phyloP scores from a whole-genome alignment of 2,329 filamentous ascomycete genomes.

The Scorias spongiosa region DNA sequence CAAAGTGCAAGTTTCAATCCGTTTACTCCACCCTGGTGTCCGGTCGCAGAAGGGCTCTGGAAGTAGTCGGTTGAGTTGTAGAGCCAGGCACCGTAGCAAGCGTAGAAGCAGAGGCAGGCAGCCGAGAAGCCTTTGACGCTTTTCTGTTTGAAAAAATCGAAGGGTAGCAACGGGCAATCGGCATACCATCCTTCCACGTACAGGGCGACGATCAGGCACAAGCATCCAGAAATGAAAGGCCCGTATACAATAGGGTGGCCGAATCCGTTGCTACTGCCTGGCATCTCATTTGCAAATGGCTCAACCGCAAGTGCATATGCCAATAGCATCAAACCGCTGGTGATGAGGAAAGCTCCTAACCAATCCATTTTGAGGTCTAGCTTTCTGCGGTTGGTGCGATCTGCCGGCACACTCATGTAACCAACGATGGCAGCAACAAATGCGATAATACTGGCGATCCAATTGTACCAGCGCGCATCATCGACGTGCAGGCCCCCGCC shows the following conservation, averaged over 20 bases:
- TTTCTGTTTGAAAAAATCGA: conserved; percentile 20
- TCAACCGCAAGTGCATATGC: conserved; percentile 21
- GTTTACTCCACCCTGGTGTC: conserved; percentile 7
- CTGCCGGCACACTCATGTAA: conserved; percentile 19
- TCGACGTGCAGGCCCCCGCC: conserved; percentile 15
- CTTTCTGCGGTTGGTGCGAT: conserved; percentile 15
- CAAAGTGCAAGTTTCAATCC: conserved; percentile 18
- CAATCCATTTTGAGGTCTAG: conserved; percentile 23
- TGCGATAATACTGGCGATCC: conserved; percentile 16
- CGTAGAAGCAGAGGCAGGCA: conserved; percentile 22
- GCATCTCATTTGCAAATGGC: conserved; percentile 11
- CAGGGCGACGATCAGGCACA: conserved; percentile 13
- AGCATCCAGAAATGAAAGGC: conserved; percentile 15
- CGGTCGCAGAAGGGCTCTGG: conserved; percentile 6
- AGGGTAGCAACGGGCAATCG: conserved; percentile 19
- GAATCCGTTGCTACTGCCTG: conserved; percentile 11
- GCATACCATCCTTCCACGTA: conserved; percentile 22
- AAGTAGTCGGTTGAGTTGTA: conserved; percentile 17
- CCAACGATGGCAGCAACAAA: conserved; percentile 15
- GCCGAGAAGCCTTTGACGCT: conserved; percentile 19
- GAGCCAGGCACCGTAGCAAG: conserved; percentile 20
- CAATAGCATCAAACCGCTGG: conserved; percentile 19
- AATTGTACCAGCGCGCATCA: conserved; percentile 20
- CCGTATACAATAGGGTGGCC: conserved; percentile 13
- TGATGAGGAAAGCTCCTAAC: conserved; percentile 19